Evolutionary conservation across 768 basidiomycete genomes (phyloP), one percentile per base, ranked within the genome.

Genomic region (Suillus lakei): DNA sequence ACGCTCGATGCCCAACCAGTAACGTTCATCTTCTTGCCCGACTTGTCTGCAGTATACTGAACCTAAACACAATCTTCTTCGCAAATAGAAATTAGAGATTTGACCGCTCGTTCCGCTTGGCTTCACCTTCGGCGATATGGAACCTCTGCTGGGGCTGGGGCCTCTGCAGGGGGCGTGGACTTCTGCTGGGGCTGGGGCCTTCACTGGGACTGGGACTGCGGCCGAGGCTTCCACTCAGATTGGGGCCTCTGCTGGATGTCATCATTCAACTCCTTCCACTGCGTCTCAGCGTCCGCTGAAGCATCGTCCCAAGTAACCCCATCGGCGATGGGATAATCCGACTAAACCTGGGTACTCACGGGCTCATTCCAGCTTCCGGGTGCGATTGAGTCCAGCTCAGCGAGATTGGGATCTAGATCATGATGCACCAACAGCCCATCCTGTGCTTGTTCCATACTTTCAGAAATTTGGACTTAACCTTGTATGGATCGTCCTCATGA

Each of bases 91-190:
- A 83, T 69, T 93, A 89, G 18, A 92, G 85, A 70, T 92, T 91
- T 62, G 91, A 90, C 5, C 92, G 88, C 72, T 94, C 93, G 74
- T 90, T 90, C 38, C 95, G 92, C 74, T 94, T 95, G 3, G 90
- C 89, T 73, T 97, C 95, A 34, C 96, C 96, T 72, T 94, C 91
- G 26, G 88, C 80, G 68, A 98, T 94, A 63, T n/a, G n/a, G n/a
- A n/a, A n/a, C n/a, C n/a, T n/a, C n/a, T n/a, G n/a, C n/a, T n/a
- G n/a, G n/a, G n/a, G n/a, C n/a, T n/a, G n/a, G n/a, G n/a, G n/a
- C n/a, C n/a, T n/a, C n/a, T n/a, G n/a, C n/a, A n/a, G n/a, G n/a
- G n/a, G n/a, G n/a, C n/a, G n/a, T 94, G 90, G 21, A 86, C 84
- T 32, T 32, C 32, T 32, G 32, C 32, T 32, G 32, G 32, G 32